phyloP scores from a whole-genome alignment of 495 filamentous ascomycete genomes.

The Glarea lozoyensis region DNA sequence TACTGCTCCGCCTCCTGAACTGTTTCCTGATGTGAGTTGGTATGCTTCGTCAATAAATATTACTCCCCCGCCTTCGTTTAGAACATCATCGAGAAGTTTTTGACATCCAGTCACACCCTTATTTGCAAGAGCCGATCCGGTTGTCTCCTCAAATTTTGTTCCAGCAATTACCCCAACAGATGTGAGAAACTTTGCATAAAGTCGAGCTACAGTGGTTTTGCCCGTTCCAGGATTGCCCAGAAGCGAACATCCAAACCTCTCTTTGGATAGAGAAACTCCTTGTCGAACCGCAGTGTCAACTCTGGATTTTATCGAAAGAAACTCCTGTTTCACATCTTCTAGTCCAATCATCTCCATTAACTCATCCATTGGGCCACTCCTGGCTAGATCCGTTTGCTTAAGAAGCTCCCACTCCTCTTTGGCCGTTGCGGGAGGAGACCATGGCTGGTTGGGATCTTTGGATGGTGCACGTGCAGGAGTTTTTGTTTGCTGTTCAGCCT shows the following conservation, averaged over 20 bases:
- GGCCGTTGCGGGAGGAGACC: too few relatives aligned
- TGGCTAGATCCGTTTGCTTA: constrained; percentile 31
- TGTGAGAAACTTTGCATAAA: constrained; percentile 50
- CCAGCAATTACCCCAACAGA: constrained; percentile 39
- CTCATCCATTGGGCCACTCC: constrained; percentile 38
- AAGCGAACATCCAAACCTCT: constrained; percentile 46
- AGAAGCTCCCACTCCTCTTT: constrained; percentile 42
- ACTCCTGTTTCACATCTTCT: constrained; percentile 48
- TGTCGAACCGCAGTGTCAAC: constrained; percentile 42
- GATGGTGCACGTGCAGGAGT: too few relatives aligned
- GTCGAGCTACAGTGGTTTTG: constrained; percentile 59
- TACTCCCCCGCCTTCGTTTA: constrained; percentile 40
- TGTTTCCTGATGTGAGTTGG: constrained; percentile 42
- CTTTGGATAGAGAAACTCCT: constrained; percentile 31
- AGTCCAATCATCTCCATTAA: constrained; percentile 55
- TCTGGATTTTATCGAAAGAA: constrained; percentile 47
- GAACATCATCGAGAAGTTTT: constrained; percentile 34
- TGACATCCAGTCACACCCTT: constrained; percentile 30
- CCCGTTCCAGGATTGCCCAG: constrained; percentile 60
- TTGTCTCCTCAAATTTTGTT: constrained; percentile 38
- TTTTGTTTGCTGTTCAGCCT: too few relatives aligned
- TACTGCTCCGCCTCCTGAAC: constrained; percentile 43
- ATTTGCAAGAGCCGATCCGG: constrained; percentile 45
- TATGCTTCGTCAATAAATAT: constrained; percentile 57
- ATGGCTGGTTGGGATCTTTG: too few relatives aligned